Evolutionary conservation across 139 green algal genomes (phyloP).

Genomic region (Ettlia oleoabundans): DNA sequence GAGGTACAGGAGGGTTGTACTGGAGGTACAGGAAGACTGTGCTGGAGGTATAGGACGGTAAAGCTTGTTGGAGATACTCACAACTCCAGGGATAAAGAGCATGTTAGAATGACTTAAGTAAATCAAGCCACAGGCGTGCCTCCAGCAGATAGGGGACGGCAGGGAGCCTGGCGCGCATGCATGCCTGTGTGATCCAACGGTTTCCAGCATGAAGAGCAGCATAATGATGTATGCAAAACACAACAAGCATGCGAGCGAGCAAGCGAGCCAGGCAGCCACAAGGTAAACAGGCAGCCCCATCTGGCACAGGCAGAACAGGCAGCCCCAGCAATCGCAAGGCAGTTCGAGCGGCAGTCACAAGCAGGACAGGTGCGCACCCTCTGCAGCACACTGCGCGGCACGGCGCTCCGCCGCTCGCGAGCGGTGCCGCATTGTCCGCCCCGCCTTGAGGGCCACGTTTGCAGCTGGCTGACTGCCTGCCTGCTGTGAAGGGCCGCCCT

Average conservation of each 20-base stretch:
- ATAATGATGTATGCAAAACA: too few relatives aligned
- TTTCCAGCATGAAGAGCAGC: too few relatives aligned
- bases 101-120: too few relatives aligned
- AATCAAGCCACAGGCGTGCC: too few relatives aligned
- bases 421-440: background rate
- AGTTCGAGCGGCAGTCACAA: background rate
- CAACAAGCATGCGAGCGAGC: too few relatives aligned
- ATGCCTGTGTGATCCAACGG: background rate
- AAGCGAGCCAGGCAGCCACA: too few relatives aligned
- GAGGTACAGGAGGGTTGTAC: background rate
- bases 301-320: background rate
- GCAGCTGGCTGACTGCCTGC: background rate
- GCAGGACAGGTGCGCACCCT: constrained; percentile 18
- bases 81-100: too few relatives aligned
- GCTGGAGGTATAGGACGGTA: background rate
- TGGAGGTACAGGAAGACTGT: background rate
- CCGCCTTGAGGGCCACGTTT: background rate
- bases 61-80: too few relatives aligned
- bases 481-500: background rate
- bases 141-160: background rate
- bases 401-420: background rate
- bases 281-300: too few relatives aligned
- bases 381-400: constrained; percentile 6
- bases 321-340: too few relatives aligned
- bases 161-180: background rate